Evolutionary conservation across 1,284 basidiomycete genomes (phyloP), one percentile per base, ranked within the genome.

Genomic region (Rhodofomes roseus): DNA sequence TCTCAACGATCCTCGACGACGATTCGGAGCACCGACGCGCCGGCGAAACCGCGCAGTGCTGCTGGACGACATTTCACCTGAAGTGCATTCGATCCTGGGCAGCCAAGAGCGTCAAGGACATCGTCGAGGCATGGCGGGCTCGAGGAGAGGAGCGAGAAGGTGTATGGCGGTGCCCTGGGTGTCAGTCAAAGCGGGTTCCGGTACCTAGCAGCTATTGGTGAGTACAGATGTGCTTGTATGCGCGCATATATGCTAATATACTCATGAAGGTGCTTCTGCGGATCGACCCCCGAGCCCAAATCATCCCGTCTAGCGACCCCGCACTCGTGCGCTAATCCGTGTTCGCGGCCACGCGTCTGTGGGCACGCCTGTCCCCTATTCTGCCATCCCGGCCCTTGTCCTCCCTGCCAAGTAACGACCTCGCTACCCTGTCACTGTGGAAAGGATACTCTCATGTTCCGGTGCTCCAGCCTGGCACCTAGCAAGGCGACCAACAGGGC

Each of bases 91-190:
- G 81, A 12, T 78, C 85, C 0, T 94, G 92, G 92, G 90, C 90
- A 0, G 75, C 79, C 34, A 92, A 87, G 79, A 92, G 84, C 66
- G 87, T 92, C 46, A 91, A 88, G 67, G 91, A 92, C 8, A 68
- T 90, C 4, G 78, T 77, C 57, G 90, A 90, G 63, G 92, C 93
- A 0, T 92, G 87, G 80, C 77, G 83, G 1, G 86, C 86, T 2
- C 75, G 93, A 61, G 88, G 89, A 1, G 90, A 93, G 62, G 76
- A 78, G 31, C 78, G 78, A 54, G 78, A 79, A 31, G 87, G 87
- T 0, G 89, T 93, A 68, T 95, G 93, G 93, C 79, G 88, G 58
- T 96, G 93, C 72, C 93, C 93, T 0, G 93, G 92, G 0, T 96
- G 93, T 75, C 93, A 94, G 68, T 85, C 84, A 2, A 88, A 86